Conservation (phyloP, 768 basidiomycete species). For the Serendipita vermifera region DNA sequence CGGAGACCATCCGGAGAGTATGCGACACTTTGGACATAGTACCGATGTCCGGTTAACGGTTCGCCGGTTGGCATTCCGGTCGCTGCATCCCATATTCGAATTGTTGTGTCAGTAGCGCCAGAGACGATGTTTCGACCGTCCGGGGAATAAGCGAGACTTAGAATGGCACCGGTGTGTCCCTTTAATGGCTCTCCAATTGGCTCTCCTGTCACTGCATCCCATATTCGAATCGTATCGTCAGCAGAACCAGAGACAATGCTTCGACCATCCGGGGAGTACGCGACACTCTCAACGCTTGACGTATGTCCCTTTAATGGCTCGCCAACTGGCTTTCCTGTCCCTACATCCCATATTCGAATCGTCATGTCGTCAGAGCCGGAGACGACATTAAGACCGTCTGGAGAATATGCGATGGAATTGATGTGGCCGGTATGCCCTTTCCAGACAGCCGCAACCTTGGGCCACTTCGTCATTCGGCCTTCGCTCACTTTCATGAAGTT, state of each 20-base stretch:
- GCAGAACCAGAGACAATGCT: slow-evolving; percentile 21
- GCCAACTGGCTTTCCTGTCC: slow-evolving; percentile 11
- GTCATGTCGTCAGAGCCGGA: slow-evolving; percentile 24
- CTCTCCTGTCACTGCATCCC: slow-evolving; percentile 23
- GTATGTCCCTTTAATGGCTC: too few species aligned
- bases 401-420: slow-evolving; percentile 21
- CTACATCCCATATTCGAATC: slow-evolving; percentile 23
- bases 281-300: slow-evolving; percentile 14
- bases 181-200: slow-evolving; percentile 20
- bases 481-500: too few species aligned
- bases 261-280: slow-evolving; percentile 21
- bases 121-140: slow-evolving; percentile 23
- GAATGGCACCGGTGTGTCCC: slow-evolving; percentile 22
- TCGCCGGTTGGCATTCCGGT: slow-evolving; percentile 15
- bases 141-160: slow-evolving; percentile 19
- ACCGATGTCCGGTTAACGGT: slow-evolving; percentile 14
- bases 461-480: too few species aligned
- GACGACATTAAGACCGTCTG: slow-evolving; percentile 21
- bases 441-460: too few species aligned
- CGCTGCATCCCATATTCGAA: slow-evolving; percentile 22
- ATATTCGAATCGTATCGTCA: slow-evolving; percentile 23
- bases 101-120: slow-evolving; percentile 22
- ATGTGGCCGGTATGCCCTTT: slow-evolving; percentile 17
- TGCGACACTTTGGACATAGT: slow-evolving; percentile 15
- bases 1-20: slow-evolving; percentile 22